Base-by-base conservation (phyloP, 345 rosid genomes). In the Sapria himalayana region DNA sequence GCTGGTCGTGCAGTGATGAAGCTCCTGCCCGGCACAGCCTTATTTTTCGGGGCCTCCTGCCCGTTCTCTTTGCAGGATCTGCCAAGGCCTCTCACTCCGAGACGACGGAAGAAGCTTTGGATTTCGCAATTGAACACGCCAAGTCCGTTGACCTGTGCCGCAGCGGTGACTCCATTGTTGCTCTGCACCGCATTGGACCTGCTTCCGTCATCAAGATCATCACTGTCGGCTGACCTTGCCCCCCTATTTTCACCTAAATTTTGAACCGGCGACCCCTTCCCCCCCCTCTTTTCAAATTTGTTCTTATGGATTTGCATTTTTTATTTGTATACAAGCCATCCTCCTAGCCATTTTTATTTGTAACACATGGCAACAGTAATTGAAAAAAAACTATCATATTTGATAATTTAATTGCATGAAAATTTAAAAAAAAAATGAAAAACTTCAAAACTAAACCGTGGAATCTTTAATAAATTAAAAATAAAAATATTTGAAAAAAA, bases 11-110 rank as follows among this genome's bases (percentile, higher is more conserved):
- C 62, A 78, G 92, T 20, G 70, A 76, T 25, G 94, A 73, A 41
- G 63, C 79, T 18, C 97, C 97, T 0, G 97, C 97, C 17, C 81
- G 84, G 59, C 97, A 86, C 49, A 86, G 97, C 51, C 79, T 86
- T 7, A 63, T 86, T 29, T 72, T 70, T 61, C 76, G 97, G 1
- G 94, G 97, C n/a, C 45, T 86, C 57, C 60, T 86, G 27, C 97
- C 94, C 0, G 72, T 60, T 37, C 60, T 86, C 8, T 86, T 74
- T 39, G 97, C 85, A 13, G 94, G 92, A 2, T 86, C 97, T 12
- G 92, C 97, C 4, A 61, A 72, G 66, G 94, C 94, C 22, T 81
- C 97, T 0, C 61, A 76, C 44, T 85, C 67, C 4, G 94, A 86
- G 57, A 78, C 94, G 4, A 86, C 94, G 9, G 98, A 76, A 41